Conservation (phyloP, 495 filamentous ascomycete species). For the Hyphodiscus hymeniophilus region DNA sequence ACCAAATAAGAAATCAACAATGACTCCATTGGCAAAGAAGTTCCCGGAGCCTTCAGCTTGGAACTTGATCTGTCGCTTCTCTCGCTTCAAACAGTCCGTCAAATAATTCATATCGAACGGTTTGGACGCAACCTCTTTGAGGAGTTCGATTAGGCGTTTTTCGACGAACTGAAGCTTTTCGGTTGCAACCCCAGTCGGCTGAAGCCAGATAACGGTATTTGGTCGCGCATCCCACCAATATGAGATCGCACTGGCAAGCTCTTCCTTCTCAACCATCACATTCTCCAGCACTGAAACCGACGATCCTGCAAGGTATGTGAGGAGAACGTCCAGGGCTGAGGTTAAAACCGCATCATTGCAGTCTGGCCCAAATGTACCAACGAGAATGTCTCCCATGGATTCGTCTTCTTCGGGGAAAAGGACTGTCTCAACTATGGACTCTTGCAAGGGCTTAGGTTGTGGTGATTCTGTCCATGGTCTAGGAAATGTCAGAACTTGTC, state of each 20-base stretch:
- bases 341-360: conserved; percentile 54
- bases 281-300: conserved; percentile 90
- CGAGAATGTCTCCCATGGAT: conserved; percentile 73
- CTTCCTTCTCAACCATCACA: conserved; percentile 85
- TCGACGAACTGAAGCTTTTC: conserved; percentile 78
- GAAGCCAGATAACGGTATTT: conserved; percentile 75
- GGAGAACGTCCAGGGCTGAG: conserved; percentile 64
- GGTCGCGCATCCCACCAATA: conserved; percentile 70
- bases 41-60: conserved; percentile 65
- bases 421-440: conserved; percentile 65
- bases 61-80: conserved; percentile 69
- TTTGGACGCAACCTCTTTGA: conserved; percentile 70
- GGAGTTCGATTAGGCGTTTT: conserved; percentile 71
- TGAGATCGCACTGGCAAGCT: conserved; percentile 74
- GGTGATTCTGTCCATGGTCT: conserved; percentile 87
- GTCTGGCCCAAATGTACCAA: conserved; percentile 78
- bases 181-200: conserved; percentile 76
- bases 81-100: conserved; percentile 71
- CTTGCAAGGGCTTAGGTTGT: conserved; percentile 58
- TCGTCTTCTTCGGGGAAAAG: conserved; percentile 98
- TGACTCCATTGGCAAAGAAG: conserved; percentile 71
- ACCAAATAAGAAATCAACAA: conserved; percentile 87
- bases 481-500: conserved; percentile 7
- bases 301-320: conserved; percentile 83
- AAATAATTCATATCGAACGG: conserved; percentile 85